A percentile compares a stretch with the other conserved stretches of the same genome.
Evolutionary conservation across 192 early-diverging fungal species (phyloP).

Genomic region (Coemansia sp.): DNA sequence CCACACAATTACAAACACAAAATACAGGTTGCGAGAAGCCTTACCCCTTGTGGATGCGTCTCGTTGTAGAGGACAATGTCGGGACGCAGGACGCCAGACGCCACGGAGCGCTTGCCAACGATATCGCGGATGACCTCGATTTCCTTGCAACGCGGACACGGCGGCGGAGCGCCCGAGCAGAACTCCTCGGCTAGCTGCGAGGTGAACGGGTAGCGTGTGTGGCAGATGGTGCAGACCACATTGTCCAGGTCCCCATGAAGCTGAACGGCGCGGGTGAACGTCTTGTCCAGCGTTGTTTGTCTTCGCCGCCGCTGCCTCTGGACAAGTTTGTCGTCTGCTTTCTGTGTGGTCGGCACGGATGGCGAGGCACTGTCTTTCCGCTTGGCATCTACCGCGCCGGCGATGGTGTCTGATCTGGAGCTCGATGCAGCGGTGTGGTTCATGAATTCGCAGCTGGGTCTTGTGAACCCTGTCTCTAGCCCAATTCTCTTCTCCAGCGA

Average conservation of each 20-base stretch:
- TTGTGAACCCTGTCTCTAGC: slow-evolving; percentile 55
- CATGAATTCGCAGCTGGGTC: background rate
- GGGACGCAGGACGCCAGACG: slow-evolving; percentile 81
- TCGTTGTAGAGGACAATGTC: slow-evolving; percentile 97
- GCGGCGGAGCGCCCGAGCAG: slow-evolving; percentile 71
- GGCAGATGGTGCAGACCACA: slow-evolving; percentile 86
- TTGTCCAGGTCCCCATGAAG: slow-evolving; percentile 88
- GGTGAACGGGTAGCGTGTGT: slow-evolving; percentile 65
- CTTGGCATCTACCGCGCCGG: background rate
- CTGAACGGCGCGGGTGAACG: slow-evolving; percentile 74
- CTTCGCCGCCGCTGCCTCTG: slow-evolving; percentile 13
- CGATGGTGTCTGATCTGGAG: background rate
- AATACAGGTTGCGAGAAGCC: too few species aligned
- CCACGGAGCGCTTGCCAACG: slow-evolving; percentile 73
- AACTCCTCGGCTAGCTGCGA: slow-evolving; percentile 62
- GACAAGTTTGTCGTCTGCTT: background rate
- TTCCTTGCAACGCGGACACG: slow-evolving; percentile 58
- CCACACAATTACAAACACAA: too few species aligned
- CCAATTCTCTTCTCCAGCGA: slow-evolving; percentile 79
- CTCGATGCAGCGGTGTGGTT: background rate
- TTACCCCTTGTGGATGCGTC: slow-evolving; percentile 47
- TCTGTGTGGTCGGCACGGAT: too few species aligned
- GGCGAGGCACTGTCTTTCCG: background rate
- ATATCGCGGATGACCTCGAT: slow-evolving; percentile 40
- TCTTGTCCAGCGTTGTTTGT: slow-evolving; percentile 51